Evolutionary conservation across 352 stramenopile genomes (phyloP).

Genomic region (Globisporangium apiculatum): DNA sequence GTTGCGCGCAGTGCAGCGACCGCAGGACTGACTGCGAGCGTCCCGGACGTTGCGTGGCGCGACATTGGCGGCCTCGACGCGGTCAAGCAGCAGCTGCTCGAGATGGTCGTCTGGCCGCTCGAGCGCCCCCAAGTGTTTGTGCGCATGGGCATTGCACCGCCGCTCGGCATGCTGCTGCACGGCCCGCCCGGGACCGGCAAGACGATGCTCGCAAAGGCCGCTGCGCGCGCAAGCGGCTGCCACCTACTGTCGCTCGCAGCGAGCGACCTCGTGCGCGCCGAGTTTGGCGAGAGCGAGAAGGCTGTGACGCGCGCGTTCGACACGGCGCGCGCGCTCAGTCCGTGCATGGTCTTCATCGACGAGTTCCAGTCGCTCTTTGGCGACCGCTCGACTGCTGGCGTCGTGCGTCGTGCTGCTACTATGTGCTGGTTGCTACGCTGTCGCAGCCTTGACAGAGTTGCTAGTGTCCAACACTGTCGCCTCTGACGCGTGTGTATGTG

Average conservation of each 20-base stretch:
- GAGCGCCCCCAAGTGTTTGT: constrained; percentile 75
- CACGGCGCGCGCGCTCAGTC: constrained; percentile 60
- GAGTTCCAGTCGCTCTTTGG: constrained; percentile 86
- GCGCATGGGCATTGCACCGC: constrained; percentile 74
- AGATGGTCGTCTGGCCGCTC: constrained; percentile 85
- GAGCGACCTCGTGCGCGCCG: constrained; percentile 73
- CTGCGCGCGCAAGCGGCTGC: constrained; percentile 67
- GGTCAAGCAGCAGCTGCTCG: constrained; percentile 71
- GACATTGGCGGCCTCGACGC: constrained; percentile 66
- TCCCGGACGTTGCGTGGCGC: constrained; percentile 59
- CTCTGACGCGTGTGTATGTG: too few species aligned
- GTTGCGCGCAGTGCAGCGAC: constrained; percentile 24
- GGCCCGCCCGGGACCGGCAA: constrained; percentile 80
- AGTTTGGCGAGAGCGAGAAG: constrained; percentile 84
- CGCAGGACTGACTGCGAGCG: constrained; percentile 36
- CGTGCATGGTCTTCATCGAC: constrained; percentile 85
- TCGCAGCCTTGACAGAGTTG: neutral
- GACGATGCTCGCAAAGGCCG: constrained; percentile 82
- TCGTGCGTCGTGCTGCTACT: constrained; percentile 16
- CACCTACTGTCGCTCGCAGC: constrained; percentile 78
- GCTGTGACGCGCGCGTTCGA: constrained; percentile 66
- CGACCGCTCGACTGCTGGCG: constrained; percentile 58
- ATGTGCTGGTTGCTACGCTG: neutral
- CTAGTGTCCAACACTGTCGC: neutral
- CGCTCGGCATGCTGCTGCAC: constrained; percentile 69